Evolutionary conservation across 495 filamentous ascomycete genomes (phyloP).

Genomic region (Podospora anserina): DNA sequence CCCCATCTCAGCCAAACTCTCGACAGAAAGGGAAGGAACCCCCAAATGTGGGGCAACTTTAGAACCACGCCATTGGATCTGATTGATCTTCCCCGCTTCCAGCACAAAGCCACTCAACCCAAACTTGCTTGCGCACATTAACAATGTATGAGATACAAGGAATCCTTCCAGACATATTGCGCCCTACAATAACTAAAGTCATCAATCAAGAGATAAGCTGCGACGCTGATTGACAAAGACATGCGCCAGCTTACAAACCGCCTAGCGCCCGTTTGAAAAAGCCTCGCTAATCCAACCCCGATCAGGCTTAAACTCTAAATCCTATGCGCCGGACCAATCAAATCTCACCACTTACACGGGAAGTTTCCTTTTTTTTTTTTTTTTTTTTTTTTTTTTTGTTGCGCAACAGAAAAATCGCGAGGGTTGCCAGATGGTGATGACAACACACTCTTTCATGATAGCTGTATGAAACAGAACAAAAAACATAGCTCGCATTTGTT

Average conservation of each 20-base stretch:
- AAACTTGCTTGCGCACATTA: too few species aligned
- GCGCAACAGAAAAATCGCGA: not conserved
- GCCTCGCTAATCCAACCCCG: too few species aligned
- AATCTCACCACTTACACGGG: not conserved
- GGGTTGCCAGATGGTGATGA: not conserved
- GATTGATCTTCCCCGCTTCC: not conserved
- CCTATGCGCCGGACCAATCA: not conserved
- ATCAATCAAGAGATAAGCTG: too few species aligned
- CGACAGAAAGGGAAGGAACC: constrained; percentile 3
- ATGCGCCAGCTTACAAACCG: too few species aligned
- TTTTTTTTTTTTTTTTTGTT: not conserved
- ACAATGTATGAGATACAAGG: too few species aligned
- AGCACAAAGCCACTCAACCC: too few species aligned
- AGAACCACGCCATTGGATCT: not conserved
- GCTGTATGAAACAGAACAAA: too few species aligned
- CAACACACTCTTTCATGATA: not conserved
- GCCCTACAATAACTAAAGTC: too few species aligned
- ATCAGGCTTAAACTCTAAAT: not conserved
- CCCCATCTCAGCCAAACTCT: not conserved
- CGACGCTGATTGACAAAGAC: too few species aligned
- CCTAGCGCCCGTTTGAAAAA: not conserved
- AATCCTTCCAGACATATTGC: too few species aligned
- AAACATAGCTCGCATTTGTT: too few species aligned
- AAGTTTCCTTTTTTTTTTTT: not conserved
- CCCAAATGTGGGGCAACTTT: not conserved